Base-by-base conservation (phyloP, 306 rosid genomes). In the Senna siamea region DNA sequence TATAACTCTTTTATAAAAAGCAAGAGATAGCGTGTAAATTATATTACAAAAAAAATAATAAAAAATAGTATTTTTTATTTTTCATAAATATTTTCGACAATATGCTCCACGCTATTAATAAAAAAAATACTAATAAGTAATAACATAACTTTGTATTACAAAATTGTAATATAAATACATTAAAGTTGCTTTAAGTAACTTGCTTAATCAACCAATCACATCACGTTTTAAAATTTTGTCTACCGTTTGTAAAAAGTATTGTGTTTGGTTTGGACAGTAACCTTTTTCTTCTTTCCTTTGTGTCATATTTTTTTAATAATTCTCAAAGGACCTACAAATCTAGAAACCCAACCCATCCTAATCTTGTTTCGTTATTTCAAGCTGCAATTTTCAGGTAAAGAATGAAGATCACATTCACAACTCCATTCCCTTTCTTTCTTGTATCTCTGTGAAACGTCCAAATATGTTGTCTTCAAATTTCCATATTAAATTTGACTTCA, bases 401-500 rank as follows among this genome's bases (percentile, higher is more conserved):
- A 26, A 26, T 26, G 30, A 26, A 26, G 30, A 26, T 26, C 30
- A 26, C 30, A 26, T 26, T 26, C 30, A 26, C 3, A 26, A 26
- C 30, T 3, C 30, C 30, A 26, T 26, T 3, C 30, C 1, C 3
- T 26, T 60, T 35, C 53, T 30, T 30, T 5, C 34, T 53, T 6
- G 47, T 64, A 22, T 74, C 63, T n/a, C 47, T 60, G 58, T 70
- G 84, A 76, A 71, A 76, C 50, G 70, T 55, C 65, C 78, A 76
- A 76, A 78, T 18, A 5, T 35, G 54, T 70, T 5, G 8, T 56
- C 73, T 47, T 20, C 7, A 66, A 55, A 50, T 61, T 37, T 23
- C 53, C 70, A 41, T 30, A 7, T 2, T 1, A 1, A 72, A 73
- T 76, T 80, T 80, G 80, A 72, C 80, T 80, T 77, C 3, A 6